Base-by-base conservation (phyloP, 2,329 filamentous ascomycete species). In the Fusarium sp. region DNA sequence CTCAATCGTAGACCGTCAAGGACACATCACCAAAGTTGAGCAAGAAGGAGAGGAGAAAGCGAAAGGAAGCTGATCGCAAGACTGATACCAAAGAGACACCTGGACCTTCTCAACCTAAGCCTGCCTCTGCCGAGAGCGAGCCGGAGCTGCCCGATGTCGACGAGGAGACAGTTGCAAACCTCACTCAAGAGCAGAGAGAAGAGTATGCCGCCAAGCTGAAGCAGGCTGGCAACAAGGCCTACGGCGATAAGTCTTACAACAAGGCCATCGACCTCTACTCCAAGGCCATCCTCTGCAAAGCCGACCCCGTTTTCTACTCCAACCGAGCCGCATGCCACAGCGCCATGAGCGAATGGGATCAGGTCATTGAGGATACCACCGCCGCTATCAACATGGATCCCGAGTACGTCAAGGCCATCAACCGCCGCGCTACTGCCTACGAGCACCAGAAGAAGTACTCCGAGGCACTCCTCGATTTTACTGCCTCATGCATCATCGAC, bases 301-400 rank as follows among this genome's bases (percentile, higher is more conserved):
- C 95, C 60, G 96, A 99, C 77, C 94, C 96, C 33, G 95, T 99
- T 79, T 99, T 96, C 87, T 99, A 97, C 87, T 98, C 96, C 69
- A 99, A 99, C 87, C 92, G 96, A 75, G 96, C 96, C 60, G 96
- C 96, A 56, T 99, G 96, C 87, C 97, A 94, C 85, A 98, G 97
- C 79, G 94, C 96, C 72, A 90, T 96, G 78, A 90, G 90, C 71
- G 88, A 97, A 75, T 99, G 95, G 94, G 92, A 97, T 50, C 95
- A 96, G 85, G 96, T 98, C 60, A 92, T 99, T 68, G 95, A 97
- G 76, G 96, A 99, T 79, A 98, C 96, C 58, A 98, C 93, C 33
- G 95, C 96, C 55, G 96, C 96, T 69, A 91, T 99, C 82, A 92
- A 88, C 79, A 92, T 99, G 81, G 94, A 99, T 80, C 92, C 92